These are phyloP conservation scores for Xylariaceae sp. DNA, from an alignment of 2,329 filamentous ascomycete genomes.

Conservation along the genomic window DNA sequence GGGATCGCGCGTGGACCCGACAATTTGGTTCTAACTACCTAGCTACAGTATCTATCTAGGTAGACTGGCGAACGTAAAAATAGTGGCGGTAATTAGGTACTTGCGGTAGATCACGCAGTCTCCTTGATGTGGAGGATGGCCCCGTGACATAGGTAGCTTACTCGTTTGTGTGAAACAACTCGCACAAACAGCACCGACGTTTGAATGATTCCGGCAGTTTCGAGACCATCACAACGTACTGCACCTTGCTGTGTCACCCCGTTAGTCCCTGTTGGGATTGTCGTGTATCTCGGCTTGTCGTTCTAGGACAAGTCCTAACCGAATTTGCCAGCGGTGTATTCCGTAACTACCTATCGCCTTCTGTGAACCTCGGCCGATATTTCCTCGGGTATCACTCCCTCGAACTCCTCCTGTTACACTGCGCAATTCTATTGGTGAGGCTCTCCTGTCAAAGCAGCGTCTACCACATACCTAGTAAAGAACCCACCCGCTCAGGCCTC, in stretches of 20 bases:
- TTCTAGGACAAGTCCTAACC: slow-evolving; percentile 14
- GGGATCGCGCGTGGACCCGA: neutral
- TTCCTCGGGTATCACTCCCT: slow-evolving; percentile 16
- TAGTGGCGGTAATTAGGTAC: too few species aligned
- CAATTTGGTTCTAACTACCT: neutral
- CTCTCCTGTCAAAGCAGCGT: neutral
- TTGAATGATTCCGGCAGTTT: slow-evolving; percentile 14
- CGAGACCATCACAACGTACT: slow-evolving; percentile 15
- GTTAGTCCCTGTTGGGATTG: slow-evolving; percentile 9
- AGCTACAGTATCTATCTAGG: neutral
- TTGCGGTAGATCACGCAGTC: too few species aligned
- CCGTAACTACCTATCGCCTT: slow-evolving; percentile 5
- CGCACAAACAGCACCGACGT: slow-evolving; percentile 9
- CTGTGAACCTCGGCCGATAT: slow-evolving; percentile 10
- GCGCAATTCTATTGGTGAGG: slow-evolving; percentile 5
- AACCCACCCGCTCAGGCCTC: neutral
- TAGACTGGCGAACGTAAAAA: too few species aligned
- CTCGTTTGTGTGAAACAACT: slow-evolving; percentile 18
- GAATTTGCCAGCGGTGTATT: slow-evolving; percentile 4
- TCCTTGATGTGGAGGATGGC: neutral
- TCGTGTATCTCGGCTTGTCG: slow-evolving; percentile 9
- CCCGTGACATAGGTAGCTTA: neutral
- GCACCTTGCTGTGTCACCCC: slow-evolving; percentile 10
- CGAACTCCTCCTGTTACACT: slow-evolving; percentile 10
- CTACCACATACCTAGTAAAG: neutral